A percentile compares a stretch with the other conserved stretches of the same genome.
Conservation (phyloP, 768 basidiomycete genomes). For the Suillus hirtellus region DNA sequence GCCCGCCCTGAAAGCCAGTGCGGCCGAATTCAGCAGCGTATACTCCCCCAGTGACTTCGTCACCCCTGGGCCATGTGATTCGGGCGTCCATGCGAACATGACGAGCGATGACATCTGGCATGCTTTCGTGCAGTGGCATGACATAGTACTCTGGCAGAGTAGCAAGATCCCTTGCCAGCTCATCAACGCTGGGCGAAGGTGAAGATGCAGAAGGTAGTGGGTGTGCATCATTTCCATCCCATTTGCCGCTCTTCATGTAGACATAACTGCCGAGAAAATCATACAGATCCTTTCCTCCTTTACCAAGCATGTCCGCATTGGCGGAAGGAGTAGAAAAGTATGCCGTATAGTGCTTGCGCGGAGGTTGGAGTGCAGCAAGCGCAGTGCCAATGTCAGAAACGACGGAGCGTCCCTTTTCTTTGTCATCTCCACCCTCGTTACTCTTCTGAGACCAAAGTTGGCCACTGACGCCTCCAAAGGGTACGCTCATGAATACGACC, state of each 20-base stretch:
- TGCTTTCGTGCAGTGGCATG: slow-evolving; percentile 54
- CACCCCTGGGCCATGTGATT: slow-evolving; percentile 48
- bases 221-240: slow-evolving; percentile 42
- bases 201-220: slow-evolving; percentile 36
- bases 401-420: slow-evolving; percentile 21
- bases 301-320: slow-evolving; percentile 42
- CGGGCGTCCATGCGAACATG: slow-evolving; percentile 31
- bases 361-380: slow-evolving; percentile 45
- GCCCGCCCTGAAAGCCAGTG: slow-evolving; percentile 64
- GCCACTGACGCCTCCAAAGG: slow-evolving; percentile 48
- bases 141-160: slow-evolving; percentile 59
- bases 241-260: slow-evolving; percentile 60
- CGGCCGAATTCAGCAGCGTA: slow-evolving; percentile 50
- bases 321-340: slow-evolving; percentile 52
- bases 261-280: slow-evolving; percentile 28
- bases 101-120: slow-evolving; percentile 48
- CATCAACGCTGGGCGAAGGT: slow-evolving; percentile 21
- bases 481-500: slow-evolving; percentile 60
- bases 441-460: slow-evolving; percentile 10
- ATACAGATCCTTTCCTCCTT: slow-evolving; percentile 20
- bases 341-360: slow-evolving; percentile 56
- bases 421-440: slow-evolving; percentile 15
- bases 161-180: slow-evolving; percentile 36
- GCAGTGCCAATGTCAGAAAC: slow-evolving; percentile 12
- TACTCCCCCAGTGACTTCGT: slow-evolving; percentile 40